Evolutionary conservation across 1,139 yeast genomes (phyloP), one percentile per base, ranked within the genome.

Genomic region (Lodderomyces jiufengensis): DNA sequence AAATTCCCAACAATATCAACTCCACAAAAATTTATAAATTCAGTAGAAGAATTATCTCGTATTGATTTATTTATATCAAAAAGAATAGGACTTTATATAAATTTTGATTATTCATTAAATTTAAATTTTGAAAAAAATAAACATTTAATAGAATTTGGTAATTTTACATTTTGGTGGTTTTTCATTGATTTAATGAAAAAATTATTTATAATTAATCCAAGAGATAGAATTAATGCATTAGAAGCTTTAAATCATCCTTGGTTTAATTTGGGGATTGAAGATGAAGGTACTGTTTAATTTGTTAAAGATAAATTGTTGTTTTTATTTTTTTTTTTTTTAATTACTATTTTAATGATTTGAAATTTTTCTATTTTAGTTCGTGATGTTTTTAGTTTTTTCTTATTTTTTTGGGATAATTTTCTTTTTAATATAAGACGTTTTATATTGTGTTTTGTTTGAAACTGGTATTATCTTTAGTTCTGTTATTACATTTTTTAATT

Each of bases 161-260:
- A 79, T 40, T 81, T 82, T 54, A 72, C 79, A 25, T 84, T 84
- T 51, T 84, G 92, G 92, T 84, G 76, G 70, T 76, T 74, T 58
- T 82, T 81, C 51, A 70, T 83, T 42, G 92, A 84, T 56, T 62
- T 84, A 49, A 63, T 83, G 33, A 70, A 73, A 42, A 73, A 72
- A 45, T 63, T 83, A 59, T 73, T 84, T 47, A 74, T 72, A 34
- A 78, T 78, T 32, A 78, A 82, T 53, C 90, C 92, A 3, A 58
- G 68, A 1, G 70, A 74, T 42, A 62, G 94, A 50, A 66, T 83
- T 29, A 73, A 77, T 5, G 90, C 90, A 2, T 64, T 69, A 39
- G 85, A 81, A 38, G 88, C 90, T 1, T 61, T 84, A 58, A 73
- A 76, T 34, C 92, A 84, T 56, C 81, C 80, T 38, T 84, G 92